Evolutionary conservation across 441 rosid species (phyloP).

Genomic region (Lepidium campestre): DNA sequence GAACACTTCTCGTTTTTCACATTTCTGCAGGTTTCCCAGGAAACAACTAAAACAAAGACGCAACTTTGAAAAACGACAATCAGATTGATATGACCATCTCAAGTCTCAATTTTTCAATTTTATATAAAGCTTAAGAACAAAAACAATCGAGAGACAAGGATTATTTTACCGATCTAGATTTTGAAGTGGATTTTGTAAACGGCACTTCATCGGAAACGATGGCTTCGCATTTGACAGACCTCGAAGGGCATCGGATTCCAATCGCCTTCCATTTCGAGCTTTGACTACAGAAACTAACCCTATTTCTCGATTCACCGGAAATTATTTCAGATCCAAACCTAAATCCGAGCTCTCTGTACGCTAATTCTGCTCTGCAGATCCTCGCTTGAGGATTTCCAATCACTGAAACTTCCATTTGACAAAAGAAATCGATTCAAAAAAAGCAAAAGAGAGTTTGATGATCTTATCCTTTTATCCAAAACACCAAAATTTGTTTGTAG

Average conservation of each 20-base stretch:
- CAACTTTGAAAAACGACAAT: background rate
- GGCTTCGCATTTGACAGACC: conserved; percentile 45
- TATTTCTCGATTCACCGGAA: conserved; percentile 18
- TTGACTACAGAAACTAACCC: conserved; percentile 28
- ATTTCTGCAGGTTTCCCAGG: background rate
- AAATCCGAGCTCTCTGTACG: conserved; percentile 30
- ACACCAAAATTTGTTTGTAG: background rate
- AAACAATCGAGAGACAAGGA: background rate
- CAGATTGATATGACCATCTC: background rate
- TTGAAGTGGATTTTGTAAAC: conserved; percentile 18
- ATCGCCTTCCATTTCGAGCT: conserved; percentile 29
- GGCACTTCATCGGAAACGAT: conserved; percentile 26
- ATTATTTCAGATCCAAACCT: conserved; percentile 11
- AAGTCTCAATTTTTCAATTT: background rate
- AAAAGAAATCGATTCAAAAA: background rate
- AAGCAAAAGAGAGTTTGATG: background rate
- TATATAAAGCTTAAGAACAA: background rate
- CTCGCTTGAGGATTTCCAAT: conserved; percentile 53
- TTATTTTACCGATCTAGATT: conserved; percentile 38
- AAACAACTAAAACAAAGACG: background rate
- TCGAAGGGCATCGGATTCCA: conserved; percentile 30
- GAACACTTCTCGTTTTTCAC: background rate
- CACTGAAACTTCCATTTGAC: conserved; percentile 63
- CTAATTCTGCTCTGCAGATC: conserved; percentile 32
- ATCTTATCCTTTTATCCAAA: background rate